phyloP scores from a whole-genome alignment of 306 rosid genomes.

The Coriaria nepalensis region DNA sequence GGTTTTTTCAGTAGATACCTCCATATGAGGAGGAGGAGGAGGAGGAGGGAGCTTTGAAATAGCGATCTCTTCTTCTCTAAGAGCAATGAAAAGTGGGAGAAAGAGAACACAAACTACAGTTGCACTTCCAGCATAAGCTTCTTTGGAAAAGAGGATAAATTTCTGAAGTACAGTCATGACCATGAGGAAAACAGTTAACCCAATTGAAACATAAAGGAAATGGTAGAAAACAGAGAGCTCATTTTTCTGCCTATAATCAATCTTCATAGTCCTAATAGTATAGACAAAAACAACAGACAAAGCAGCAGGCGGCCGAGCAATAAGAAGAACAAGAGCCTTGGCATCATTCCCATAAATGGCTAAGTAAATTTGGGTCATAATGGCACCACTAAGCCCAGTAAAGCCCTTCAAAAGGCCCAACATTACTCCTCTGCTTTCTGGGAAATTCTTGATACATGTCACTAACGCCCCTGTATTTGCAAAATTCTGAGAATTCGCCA shows the following conservation, averaged over 20 bases:
- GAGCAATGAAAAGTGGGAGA: conserved; percentile 18
- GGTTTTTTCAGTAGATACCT: conserved; percentile 9
- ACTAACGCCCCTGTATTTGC: conserved; percentile 37
- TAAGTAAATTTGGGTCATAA: conserved; percentile 29
- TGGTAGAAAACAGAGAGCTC: conserved; percentile 29
- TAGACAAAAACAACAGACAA: conserved; percentile 25
- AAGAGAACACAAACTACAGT: conserved; percentile 20
- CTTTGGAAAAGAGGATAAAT: conserved; percentile 7
- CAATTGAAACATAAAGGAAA: conserved; percentile 28
- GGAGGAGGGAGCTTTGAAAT: conserved; percentile 16
- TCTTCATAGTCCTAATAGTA: conserved; percentile 21
- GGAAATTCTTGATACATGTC: conserved; percentile 37
- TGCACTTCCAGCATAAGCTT: conserved; percentile 20
- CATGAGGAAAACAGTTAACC: conserved; percentile 30
- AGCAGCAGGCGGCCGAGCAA: conserved; percentile 45
- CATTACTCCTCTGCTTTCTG: conserved; percentile 37
- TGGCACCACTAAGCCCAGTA: conserved; percentile 42
- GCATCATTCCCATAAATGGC: conserved; percentile 37
- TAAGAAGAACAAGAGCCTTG: conserved; percentile 29
- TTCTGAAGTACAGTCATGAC: conserved; percentile 17
- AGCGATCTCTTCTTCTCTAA: conserved; percentile 23
- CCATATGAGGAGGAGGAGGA: background rate
- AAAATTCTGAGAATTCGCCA: conserved; percentile 41
- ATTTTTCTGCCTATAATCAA: conserved; percentile 10
- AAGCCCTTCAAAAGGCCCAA: conserved; percentile 42